Conservation (phyloP, 345 rosid species). For the Barbarea vulgaris region DNA sequence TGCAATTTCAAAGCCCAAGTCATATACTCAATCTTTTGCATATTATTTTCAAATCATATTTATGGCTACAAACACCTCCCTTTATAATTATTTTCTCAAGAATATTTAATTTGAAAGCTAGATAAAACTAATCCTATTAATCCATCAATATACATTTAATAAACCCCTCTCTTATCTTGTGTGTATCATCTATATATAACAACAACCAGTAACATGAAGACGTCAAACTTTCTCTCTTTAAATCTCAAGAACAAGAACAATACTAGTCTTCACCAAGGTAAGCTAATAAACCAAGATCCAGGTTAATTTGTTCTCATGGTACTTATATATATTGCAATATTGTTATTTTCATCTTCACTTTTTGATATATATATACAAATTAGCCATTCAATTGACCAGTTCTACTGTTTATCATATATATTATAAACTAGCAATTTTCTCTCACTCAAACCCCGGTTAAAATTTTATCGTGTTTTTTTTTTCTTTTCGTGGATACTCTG, state of each 20-base stretch:
- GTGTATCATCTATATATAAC: constrained; percentile 22
- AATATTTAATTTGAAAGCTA: constrained; percentile 36
- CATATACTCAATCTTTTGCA: constrained; percentile 36
- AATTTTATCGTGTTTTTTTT: constrained; percentile 1
- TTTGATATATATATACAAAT: neutral
- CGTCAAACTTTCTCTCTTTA: constrained; percentile 24
- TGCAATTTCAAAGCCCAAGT: constrained; percentile 40
- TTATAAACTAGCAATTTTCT: neutral
- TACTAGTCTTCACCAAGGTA: constrained; percentile 34
- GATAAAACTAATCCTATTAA: constrained; percentile 26
- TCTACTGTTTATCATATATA: neutral
- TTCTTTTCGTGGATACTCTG: neutral
- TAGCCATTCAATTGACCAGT: neutral
- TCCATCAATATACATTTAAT: constrained; percentile 19
- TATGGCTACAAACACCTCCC: constrained; percentile 24
- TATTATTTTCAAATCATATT: constrained; percentile 30
- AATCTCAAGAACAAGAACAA: constrained; percentile 34
- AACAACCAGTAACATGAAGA: constrained; percentile 22
- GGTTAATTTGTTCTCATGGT: neutral
- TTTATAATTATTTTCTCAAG: neutral
- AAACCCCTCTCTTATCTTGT: constrained; percentile 8
- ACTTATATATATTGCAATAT: neutral
- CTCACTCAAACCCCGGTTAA: neutral
- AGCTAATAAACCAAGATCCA: constrained; percentile 15
- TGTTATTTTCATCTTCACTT: neutral